Base-by-base conservation (phyloP, 352 stramenopile genomes). In the Phytophthora pseudosyringae region DNA sequence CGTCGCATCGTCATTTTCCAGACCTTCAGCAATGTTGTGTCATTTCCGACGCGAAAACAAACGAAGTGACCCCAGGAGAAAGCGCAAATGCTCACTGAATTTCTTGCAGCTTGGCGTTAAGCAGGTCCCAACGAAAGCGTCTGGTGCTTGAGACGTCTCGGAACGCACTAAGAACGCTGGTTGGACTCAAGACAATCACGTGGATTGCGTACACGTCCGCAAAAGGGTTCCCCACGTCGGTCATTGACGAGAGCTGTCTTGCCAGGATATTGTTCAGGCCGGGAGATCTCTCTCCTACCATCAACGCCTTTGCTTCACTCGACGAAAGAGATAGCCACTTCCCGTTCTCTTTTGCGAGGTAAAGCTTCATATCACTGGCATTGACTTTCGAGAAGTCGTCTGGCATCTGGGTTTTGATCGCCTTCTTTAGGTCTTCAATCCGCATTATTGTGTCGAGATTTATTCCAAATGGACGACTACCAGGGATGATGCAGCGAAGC, bases 401-500 rank as follows among this genome's bases (percentile, higher is more conserved):
- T 15, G 40, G 16, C 40, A 29, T 46, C 40, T 46, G 16, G n/a
- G 5, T 16, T 46, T 29, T 29, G 9, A 46, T 46, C 16, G 15
- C 16, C 40, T 29, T 46, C 9, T 46, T 31, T 3, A 46, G 18
- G 40, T 46, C 16, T 15, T 15, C 40, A 29, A 29, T 28, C 40
- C 28, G 40, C n/a, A 15, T 29, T 15, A 46, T 29, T 4, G 16
- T 31, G n/a, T 46, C 40, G 3, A 46, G 7, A 29, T 46, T 46
- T 31, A 46, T 29, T 26, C 40, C 40, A 46, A 46, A 46, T 3
- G 40, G 40, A 29, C 40, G 40, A 46, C 16, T 46, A 1, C 40
- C 40, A 15, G 40, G 40, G 18, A 46, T 46, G 18, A 46, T 44
- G 9, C 40, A 46, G 18, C 40, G 40, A 46, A 46, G 40, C 13